A percentile compares a stretch with the other conserved stretches of the same genome.
These are phyloP conservation scores for Termitomyces sp. DNA, from an alignment of 1,284 basidiomycete genomes.

Conservation along the genomic window DNA sequence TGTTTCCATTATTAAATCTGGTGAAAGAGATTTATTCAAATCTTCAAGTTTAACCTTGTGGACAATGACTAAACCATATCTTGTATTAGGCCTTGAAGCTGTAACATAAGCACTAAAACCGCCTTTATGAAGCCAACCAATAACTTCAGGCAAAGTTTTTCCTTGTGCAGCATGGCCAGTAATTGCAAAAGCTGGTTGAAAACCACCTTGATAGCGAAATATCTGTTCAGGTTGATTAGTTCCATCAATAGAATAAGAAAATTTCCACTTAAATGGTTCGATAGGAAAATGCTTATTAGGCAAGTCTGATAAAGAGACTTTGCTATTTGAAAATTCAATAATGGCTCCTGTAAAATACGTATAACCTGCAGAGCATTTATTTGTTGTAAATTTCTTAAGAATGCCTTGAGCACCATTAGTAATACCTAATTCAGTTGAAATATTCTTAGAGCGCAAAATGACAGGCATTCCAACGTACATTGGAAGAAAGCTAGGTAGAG, in stretches of 20 bases:
- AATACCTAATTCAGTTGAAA: constrained; percentile 27
- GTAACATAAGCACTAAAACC: not conserved
- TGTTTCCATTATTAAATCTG: not conserved
- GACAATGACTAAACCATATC: not conserved
- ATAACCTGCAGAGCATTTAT: not conserved
- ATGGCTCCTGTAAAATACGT: constrained; percentile 20
- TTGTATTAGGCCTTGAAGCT: not conserved
- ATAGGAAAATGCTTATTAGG: constrained; percentile 20
- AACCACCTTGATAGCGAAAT: not conserved
- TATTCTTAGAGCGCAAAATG: constrained; percentile 21
- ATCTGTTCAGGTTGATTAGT: not conserved
- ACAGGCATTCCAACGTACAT: constrained; percentile 28
- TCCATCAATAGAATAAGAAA: constrained; percentile 9
- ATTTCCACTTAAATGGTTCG: constrained; percentile 15
- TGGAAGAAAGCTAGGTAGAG: constrained; percentile 10
- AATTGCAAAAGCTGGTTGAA: not conserved
- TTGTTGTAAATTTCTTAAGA: not conserved
- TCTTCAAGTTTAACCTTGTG: not conserved
- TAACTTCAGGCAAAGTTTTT: not conserved
- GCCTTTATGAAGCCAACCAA: not conserved
- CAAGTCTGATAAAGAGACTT: constrained; percentile 13
- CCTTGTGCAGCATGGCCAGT: not conserved
- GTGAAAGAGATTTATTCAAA: not conserved
- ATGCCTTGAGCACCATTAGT: constrained; percentile 22
- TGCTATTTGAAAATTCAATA: constrained; percentile 23